Evolutionary conservation across 2,329 filamentous ascomycete genomes (phyloP).

Genomic region (Aspergillus costaricaensis): DNA sequence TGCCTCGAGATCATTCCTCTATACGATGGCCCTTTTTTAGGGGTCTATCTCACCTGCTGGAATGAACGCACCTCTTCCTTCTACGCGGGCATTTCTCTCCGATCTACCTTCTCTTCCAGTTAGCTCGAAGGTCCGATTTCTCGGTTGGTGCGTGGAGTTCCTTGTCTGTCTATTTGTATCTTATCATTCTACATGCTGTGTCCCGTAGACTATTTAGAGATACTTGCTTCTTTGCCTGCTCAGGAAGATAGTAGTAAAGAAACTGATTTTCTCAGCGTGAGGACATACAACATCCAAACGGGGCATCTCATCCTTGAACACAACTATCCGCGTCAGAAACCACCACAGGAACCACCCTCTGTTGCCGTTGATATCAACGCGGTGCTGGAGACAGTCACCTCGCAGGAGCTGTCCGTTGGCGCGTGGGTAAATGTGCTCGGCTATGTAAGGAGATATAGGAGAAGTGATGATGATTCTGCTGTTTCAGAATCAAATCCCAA

Average conservation of each 20-base stretch:
- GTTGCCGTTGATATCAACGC: conserved; percentile 71
- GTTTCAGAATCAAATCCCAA: conserved; percentile 30
- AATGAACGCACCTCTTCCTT: conserved; percentile 62
- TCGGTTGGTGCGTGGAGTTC: conserved; percentile 73
- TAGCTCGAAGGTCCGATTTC: conserved; percentile 82
- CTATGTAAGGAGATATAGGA: conserved; percentile 56
- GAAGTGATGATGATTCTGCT: not conserved
- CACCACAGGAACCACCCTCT: conserved; percentile 39
- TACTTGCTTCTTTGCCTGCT: not conserved
- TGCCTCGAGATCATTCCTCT: not conserved
- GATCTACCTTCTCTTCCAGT: conserved; percentile 55
- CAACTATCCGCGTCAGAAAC: conserved; percentile 51
- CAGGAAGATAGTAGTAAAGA: not conserved
- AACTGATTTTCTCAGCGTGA: conserved; percentile 53
- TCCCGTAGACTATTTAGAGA: not conserved
- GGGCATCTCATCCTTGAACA: conserved; percentile 71
- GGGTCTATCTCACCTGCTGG: not conserved
- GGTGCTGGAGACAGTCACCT: conserved; percentile 65
- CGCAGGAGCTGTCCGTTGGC: conserved; percentile 68
- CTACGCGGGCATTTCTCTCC: conserved; percentile 65
- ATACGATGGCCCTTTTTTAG: no score
- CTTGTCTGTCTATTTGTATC: not conserved
- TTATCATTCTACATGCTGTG: not conserved
- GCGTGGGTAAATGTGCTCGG: conserved; percentile 89
- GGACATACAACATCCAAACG: conserved; percentile 57